phyloP scores from a whole-genome alignment of 2,329 filamentous ascomycete species.

The Microsporum ferrugineum region DNA sequence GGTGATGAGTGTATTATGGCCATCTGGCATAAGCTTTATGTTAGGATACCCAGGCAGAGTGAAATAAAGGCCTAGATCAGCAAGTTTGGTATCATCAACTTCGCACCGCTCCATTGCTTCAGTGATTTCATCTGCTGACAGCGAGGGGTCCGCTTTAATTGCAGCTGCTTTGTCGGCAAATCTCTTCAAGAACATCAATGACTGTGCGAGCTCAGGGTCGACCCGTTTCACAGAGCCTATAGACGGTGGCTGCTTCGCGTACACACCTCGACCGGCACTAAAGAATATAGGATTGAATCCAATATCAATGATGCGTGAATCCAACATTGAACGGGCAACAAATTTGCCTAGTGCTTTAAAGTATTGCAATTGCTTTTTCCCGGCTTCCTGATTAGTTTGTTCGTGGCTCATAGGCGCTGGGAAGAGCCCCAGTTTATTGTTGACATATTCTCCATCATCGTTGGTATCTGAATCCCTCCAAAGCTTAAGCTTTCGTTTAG shows the following conservation, averaged over 20 bases:
- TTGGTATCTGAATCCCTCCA: constrained; percentile 82
- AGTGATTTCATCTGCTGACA: constrained; percentile 60
- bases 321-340: constrained; percentile 93
- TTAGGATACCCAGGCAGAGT: constrained; percentile 82
- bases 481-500: constrained; percentile 90
- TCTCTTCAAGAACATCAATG: constrained; percentile 74
- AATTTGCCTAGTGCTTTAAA: constrained; percentile 96
- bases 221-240: constrained; percentile 82
- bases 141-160: constrained; percentile 58
- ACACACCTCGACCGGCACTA: constrained; percentile 63
- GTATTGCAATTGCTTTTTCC: constrained; percentile 75
- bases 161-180: constrained; percentile 73
- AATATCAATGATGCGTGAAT: constrained; percentile 93
- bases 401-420: constrained; percentile 78
- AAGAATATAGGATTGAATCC: constrained; percentile 98
- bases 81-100: constrained; percentile 65
- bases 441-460: constrained; percentile 67
- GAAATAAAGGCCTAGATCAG: constrained; percentile 86
- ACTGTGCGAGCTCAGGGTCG: constrained; percentile 73
- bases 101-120: constrained; percentile 56
- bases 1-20: constrained; percentile 62
- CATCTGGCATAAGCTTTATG: constrained; percentile 69
- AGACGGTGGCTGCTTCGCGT: constrained; percentile 60
- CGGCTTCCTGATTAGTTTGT: constrained; percentile 60
- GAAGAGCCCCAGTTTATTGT: constrained; percentile 74